Percentiles rank a stretch among this genome's conserved stretches.
Evolutionary conservation across 768 basidiomycete genomes (phyloP).

Genomic region (Lyophyllum shimeji): DNA sequence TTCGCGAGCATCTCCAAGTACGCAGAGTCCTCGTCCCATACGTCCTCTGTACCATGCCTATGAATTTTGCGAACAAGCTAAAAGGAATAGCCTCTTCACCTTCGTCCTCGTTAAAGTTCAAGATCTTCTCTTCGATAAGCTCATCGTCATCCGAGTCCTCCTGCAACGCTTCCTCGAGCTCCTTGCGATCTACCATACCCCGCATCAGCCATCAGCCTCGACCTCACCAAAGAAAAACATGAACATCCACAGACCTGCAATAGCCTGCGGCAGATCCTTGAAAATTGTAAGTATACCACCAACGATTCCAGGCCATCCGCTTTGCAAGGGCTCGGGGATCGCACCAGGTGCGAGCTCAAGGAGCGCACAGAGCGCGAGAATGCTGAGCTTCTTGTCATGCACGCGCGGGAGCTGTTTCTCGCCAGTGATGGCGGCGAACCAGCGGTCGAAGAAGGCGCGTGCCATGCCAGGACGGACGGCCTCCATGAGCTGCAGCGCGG

Average conservation of each 20-base stretch:
- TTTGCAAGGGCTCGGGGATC: slow-evolving; percentile 59
- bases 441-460: slow-evolving; percentile 78
- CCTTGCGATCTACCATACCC: slow-evolving; percentile 51
- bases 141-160: slow-evolving; percentile 44
- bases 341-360: slow-evolving; percentile 63
- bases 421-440: slow-evolving; percentile 75
- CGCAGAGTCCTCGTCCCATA: slow-evolving; percentile 88
- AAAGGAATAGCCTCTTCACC: slow-evolving; percentile 35
- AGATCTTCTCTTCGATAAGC: slow-evolving; percentile 49
- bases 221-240: not conserved
- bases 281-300: slow-evolving; percentile 71
- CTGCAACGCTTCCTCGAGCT: slow-evolving; percentile 49
- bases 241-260: slow-evolving; percentile 50
- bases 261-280: slow-evolving; percentile 74
- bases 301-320: slow-evolving; percentile 78
- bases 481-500: slow-evolving; percentile 77
- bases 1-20: slow-evolving; percentile 85
- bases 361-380: slow-evolving; percentile 73
- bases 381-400: slow-evolving; percentile 86
- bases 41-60: slow-evolving; percentile 65
- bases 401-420: slow-evolving; percentile 71
- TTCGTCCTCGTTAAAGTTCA: slow-evolving; percentile 70
- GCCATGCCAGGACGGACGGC: slow-evolving; percentile 54
- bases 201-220: not conserved
- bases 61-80: not conserved